phyloP scores from a whole-genome alignment of 345 rosid species.

The Atalantia buxifolia region DNA sequence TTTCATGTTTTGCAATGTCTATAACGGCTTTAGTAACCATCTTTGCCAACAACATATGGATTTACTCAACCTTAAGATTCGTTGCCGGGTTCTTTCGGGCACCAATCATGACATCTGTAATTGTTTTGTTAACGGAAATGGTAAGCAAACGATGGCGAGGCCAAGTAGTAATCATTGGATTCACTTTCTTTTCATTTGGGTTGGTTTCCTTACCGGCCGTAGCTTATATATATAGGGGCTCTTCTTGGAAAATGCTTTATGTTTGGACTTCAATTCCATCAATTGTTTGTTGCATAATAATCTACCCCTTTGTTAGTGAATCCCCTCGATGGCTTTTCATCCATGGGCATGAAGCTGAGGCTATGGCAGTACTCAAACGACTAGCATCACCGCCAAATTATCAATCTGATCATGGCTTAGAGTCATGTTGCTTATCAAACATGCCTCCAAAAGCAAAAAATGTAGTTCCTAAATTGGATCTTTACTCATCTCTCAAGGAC shows the following conservation, averaged over 20 bases:
- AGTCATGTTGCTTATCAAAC: background rate
- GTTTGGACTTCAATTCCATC: slow-evolving; percentile 35
- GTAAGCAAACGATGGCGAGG: slow-evolving; percentile 45
- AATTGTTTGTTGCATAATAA: slow-evolving; percentile 23
- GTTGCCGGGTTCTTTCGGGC: background rate
- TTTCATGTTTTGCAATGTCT: slow-evolving; percentile 43
- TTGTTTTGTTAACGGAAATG: slow-evolving; percentile 41
- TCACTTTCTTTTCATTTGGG: slow-evolving; percentile 45
- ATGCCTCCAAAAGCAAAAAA: background rate
- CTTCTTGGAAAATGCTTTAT: slow-evolving; percentile 44
- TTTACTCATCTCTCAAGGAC: slow-evolving; percentile 17
- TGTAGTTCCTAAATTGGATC: background rate
- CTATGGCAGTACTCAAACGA: slow-evolving; percentile 20
- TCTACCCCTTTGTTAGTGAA: slow-evolving; percentile 32
- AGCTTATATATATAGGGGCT: background rate
- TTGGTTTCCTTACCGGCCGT: slow-evolving; percentile 44
- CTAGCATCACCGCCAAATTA: background rate
- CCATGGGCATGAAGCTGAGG: slow-evolving; percentile 36
- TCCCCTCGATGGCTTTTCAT: slow-evolving; percentile 59
- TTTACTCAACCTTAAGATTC: slow-evolving; percentile 25
- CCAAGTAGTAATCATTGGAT: slow-evolving; percentile 36
- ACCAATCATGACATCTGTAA: background rate
- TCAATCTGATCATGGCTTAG: background rate
- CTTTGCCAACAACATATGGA: slow-evolving; percentile 42
- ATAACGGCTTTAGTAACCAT: slow-evolving; percentile 28